Conservation (phyloP, 345 rosid genomes). For the Trapa bicornis region DNA sequence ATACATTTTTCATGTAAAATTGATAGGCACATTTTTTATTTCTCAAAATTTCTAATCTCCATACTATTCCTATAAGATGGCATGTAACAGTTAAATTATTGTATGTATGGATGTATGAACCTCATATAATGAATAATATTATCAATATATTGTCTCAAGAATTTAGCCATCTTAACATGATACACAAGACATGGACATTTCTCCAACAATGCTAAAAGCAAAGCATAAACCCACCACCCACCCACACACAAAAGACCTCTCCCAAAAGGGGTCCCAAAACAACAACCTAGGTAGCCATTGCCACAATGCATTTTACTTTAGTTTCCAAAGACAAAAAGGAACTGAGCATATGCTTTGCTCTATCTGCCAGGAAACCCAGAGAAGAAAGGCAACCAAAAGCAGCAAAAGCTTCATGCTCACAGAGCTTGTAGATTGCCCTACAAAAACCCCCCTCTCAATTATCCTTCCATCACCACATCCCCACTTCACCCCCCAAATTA, state of each 20-base stretch:
- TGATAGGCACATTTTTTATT: not conserved
- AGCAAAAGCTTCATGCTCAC: constrained; percentile 47
- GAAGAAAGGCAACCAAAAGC: constrained; percentile 7
- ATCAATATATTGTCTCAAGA: too few relatives aligned
- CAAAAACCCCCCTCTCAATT: constrained; percentile 27
- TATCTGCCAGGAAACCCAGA: constrained; percentile 33
- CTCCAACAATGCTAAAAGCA: not conserved
- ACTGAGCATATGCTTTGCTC: constrained; percentile 56
- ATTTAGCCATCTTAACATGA: constrained; percentile 3
- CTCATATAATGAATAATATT: too few relatives aligned
- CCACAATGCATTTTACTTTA: too few relatives aligned
- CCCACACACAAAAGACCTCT: constrained; percentile 4
- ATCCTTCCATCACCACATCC: not conserved
- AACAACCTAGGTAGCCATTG: not conserved
- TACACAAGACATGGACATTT: constrained; percentile 22
- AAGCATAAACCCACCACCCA: constrained; percentile 12
- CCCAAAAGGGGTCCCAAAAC: constrained; percentile 3
- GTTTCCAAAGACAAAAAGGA: not conserved
- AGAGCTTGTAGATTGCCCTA: constrained; percentile 28
- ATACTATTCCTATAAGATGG: too few relatives aligned
- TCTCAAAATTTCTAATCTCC: not conserved
- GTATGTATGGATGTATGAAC: too few relatives aligned
- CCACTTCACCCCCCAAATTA: constrained; percentile 18
- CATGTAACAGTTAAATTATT: too few relatives aligned
- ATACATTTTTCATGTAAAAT: constrained; percentile 1